Evolutionary conservation across 2,329 filamentous ascomycete species (phyloP).

Genomic region (Fusarium tanahbumbuense): DNA sequence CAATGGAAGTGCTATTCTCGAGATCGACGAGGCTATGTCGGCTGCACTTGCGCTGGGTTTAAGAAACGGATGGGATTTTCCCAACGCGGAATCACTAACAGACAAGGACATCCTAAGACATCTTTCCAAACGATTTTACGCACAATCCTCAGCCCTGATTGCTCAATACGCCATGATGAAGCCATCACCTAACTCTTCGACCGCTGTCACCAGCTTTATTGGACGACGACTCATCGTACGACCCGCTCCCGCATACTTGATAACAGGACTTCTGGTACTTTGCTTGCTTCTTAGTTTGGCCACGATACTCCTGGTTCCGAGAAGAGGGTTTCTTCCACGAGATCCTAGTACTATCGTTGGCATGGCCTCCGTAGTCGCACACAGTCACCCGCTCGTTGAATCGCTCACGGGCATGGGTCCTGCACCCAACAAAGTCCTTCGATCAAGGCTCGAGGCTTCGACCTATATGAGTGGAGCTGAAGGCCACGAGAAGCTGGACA

Average conservation of each 20-base stretch:
- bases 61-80: conserved; percentile 33
- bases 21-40: conserved; percentile 50
- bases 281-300: conserved; percentile 42
- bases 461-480: conserved; percentile 52
- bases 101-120: conserved; percentile 40
- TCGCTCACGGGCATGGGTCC: conserved; percentile 51
- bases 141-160: conserved; percentile 51
- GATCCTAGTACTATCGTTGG: conserved; percentile 51
- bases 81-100: conserved; percentile 42
- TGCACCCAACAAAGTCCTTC: conserved; percentile 45
- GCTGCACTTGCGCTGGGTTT: conserved; percentile 48
- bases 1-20: conserved; percentile 40
- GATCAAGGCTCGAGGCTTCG: conserved; percentile 44
- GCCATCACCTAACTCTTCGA: conserved; percentile 24
- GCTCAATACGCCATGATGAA: conserved; percentile 49
- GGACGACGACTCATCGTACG: conserved; percentile 50
- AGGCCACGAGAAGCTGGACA: conserved; percentile 49
- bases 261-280: conserved; percentile 46
- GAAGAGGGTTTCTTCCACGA: conserved; percentile 51
- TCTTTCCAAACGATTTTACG: conserved; percentile 49
- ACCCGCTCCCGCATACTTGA: conserved; percentile 47
- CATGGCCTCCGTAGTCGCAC: conserved; percentile 51
- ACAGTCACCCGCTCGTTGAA: conserved; percentile 52
- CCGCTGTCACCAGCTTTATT: conserved; percentile 43
- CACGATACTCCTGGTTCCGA: conserved; percentile 43